Evolutionary conservation across 164 flowering plant genomes (phyloP), one percentile per base, ranked within the genome.

Genomic region (Tetracentron sinense): DNA sequence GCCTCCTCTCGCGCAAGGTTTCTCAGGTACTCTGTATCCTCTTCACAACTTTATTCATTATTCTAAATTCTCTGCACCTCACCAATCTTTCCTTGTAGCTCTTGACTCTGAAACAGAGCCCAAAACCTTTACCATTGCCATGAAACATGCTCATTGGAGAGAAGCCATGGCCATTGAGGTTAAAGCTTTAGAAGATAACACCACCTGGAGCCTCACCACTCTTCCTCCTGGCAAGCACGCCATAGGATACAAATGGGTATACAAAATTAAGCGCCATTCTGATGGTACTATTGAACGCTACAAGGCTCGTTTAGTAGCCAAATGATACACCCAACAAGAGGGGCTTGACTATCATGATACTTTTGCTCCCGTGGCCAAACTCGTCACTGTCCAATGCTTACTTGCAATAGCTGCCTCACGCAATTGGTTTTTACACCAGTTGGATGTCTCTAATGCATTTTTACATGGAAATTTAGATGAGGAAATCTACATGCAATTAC

Each of bases 161-260:
- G 11, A 48, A 28, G 46, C 56, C 14, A 61, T 49, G 65, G 14
- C 29, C 8, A 26, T 4, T 61, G 65, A 61, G 38, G 4, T 61
- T 26, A 30, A 23, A 5, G 29, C 46, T 4, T 20, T 60, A 23
- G 15, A 44, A 28, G 2, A 14, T 1, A 60, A 47, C 53, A 47
- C 46, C 5, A 42, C 31, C 1, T 61, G 65, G 65, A 30, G 28
- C 17, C 19, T 30, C 17, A 49, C 20, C 19, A 7, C 47, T 21
- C 29, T 61, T 21, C 42, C 56, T 10, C 38, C 2, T 22, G 44
- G 46, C 11, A 23, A 21, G n/a, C 10, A 22, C 6, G 25, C 65
- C 21, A 50, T 61, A 20, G 55, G 44, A 25, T 61, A 44, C 20
- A 61, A 50, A 14, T 48, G 56, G 28, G 42, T 48, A 2, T 61